A percentile compares a stretch with the other conserved stretches of the same genome.
These are phyloP conservation scores for Glarea lozoyensis DNA, from an alignment of 495 filamentous ascomycete species.

Conservation along the genomic window DNA sequence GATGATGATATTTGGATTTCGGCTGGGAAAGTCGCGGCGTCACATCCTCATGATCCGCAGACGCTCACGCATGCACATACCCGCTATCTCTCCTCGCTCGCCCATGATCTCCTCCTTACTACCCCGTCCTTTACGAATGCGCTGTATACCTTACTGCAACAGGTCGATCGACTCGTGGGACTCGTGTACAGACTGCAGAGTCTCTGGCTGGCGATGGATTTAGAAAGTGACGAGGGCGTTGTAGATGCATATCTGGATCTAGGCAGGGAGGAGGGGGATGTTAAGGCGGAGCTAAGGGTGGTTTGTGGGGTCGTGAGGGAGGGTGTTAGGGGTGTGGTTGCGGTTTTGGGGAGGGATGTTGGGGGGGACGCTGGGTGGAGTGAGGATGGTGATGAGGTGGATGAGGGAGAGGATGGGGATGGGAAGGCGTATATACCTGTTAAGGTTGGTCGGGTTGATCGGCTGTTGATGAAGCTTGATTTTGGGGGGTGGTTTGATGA, in stretches of 20 bases:
- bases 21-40: constrained; percentile 9
- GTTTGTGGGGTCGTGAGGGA: constrained; percentile 42
- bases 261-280: constrained; percentile 54
- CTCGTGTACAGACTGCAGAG: constrained; percentile 61
- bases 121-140: constrained; percentile 58
- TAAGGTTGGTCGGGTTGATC: constrained; percentile 63
- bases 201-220: constrained; percentile 63
- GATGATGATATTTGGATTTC: constrained; percentile 19
- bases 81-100: constrained; percentile 58
- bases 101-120: constrained; percentile 61
- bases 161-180: constrained; percentile 69
- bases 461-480: constrained; percentile 81
- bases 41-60: constrained; percentile 66
- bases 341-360: constrained; percentile 47
- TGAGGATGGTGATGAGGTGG: constrained; percentile 22
- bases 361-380: constrained; percentile 36
- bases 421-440: constrained; percentile 54
- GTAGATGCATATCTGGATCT: constrained; percentile 65
- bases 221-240: constrained; percentile 71
- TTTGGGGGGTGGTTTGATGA: constrained; percentile 42
- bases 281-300: constrained; percentile 46
- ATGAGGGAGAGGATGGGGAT: constrained; percentile 25
- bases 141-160: constrained; percentile 60
- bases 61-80: constrained; percentile 71
- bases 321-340: constrained; percentile 56